These are phyloP conservation scores for Solanum corneliomulleri DNA, from an alignment of 257 asterid genomes.

Conservation along the genomic window DNA sequence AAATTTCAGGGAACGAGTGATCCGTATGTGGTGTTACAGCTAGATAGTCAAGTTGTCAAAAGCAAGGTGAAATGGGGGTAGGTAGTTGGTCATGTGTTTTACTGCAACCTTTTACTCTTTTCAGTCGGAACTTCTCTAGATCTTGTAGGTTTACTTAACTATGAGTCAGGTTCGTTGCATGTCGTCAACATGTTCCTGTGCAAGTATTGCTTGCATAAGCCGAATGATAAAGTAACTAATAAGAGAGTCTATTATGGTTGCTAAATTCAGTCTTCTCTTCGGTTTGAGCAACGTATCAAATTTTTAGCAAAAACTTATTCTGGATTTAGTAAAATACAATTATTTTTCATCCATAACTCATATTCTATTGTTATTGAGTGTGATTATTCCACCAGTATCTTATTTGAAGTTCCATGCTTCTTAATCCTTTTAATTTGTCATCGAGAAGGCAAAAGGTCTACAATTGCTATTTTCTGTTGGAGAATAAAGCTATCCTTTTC, in stretches of 20 bases:
- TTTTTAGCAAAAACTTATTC: not conserved
- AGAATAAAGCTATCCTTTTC: not conserved
- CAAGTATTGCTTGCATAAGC: not conserved
- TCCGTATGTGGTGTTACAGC: conserved; percentile 80
- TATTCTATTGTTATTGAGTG: not conserved
- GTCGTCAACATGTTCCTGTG: not conserved
- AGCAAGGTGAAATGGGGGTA: conserved; percentile 99
- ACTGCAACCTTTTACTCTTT: not conserved
- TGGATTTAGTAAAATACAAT: not conserved
- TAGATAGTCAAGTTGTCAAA: conserved; percentile 68
- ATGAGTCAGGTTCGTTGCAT: not conserved
- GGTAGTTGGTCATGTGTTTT: conserved; percentile 9
- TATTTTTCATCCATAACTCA: not conserved
- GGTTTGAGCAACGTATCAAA: not conserved
- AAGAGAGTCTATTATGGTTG: not conserved
- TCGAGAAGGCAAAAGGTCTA: not conserved
- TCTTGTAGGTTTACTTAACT: not conserved
- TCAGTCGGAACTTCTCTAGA: not conserved
- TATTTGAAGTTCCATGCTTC: not conserved
- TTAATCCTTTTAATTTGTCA: not conserved
- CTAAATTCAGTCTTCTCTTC: not conserved
- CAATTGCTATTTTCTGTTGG: not conserved
- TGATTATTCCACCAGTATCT: not conserved
- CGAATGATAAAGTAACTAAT: not conserved
- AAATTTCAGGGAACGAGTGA: conserved; percentile 87